Evolutionary conservation across 164 flowering plant genomes (phyloP).

Genomic region (Vitis labrusca): DNA sequence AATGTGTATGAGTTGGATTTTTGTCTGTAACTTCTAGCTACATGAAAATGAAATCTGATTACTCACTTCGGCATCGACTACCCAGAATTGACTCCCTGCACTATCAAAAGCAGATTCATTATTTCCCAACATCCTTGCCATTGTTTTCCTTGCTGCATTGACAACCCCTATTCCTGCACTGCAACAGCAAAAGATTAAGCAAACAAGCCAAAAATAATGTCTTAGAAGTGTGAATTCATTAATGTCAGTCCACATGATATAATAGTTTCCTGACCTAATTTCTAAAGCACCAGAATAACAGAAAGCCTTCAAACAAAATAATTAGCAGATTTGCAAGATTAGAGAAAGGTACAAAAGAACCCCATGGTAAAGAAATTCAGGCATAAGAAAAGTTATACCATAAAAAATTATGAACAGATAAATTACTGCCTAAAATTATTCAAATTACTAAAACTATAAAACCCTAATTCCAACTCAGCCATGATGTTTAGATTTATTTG

Average conservation of each 20-base stretch:
- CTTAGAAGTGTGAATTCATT: background rate
- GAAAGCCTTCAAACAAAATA: background rate
- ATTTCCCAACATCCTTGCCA: constrained; percentile 96
- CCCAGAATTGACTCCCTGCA: constrained; percentile 97
- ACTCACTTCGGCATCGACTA: constrained; percentile 90
- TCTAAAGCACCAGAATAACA: background rate
- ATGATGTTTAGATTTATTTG: no score
- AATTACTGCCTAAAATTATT: no score
- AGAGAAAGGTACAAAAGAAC: no score
- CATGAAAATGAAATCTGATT: background rate
- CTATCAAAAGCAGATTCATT: constrained; percentile 85
- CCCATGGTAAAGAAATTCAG: no score
- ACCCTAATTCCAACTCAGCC: no score
- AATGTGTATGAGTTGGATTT: no score
- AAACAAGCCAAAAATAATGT: constrained; percentile 2
- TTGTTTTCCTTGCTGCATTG: constrained; percentile 92
- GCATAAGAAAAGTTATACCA: no score
- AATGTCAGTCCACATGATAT: background rate
- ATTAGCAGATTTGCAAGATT: no score
- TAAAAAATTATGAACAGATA: no score
- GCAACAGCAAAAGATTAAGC: constrained; percentile 26
- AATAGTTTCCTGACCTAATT: background rate
- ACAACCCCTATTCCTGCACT: constrained; percentile 99
- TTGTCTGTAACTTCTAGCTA: constrained; percentile 1
- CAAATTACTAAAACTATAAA: no score